These are phyloP conservation scores for Tetrastigma voinierianum DNA, from an alignment of 164 flowering plant genomes.

Conservation along the genomic window DNA sequence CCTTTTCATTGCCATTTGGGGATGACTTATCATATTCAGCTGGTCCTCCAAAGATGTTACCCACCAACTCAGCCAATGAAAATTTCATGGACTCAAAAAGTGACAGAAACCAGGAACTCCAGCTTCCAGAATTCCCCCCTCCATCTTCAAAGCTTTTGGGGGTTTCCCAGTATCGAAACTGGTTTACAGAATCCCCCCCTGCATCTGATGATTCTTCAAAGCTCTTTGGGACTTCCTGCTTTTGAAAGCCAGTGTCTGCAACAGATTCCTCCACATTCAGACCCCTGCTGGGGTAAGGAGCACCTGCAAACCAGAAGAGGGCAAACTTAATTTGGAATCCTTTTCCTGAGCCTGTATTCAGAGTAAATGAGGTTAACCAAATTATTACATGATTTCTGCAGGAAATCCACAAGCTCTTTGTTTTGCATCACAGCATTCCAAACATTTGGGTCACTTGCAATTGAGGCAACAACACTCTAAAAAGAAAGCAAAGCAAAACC, in stretches of 20 bases:
- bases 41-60: constrained; percentile 35
- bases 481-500: constrained; percentile 1
- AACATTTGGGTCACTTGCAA: constrained; percentile 70
- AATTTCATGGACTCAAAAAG: constrained; percentile 36
- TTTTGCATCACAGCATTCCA: constrained; percentile 74
- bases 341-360: no score
- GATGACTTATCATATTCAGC: constrained; percentile 12
- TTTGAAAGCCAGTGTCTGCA: constrained; percentile 12
- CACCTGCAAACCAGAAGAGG: constrained; percentile 9
- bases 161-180: background rate
- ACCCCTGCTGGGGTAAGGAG: background rate
- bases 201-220: constrained; percentile 6
- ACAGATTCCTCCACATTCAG: constrained; percentile 6
- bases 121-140: no score
- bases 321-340: no score
- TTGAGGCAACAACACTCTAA: constrained; percentile 75
- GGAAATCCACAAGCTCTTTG: constrained; percentile 41
- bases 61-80: constrained; percentile 48
- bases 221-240: background rate
- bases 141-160: constrained; percentile 4
- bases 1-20: constrained; percentile 16
- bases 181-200: constrained; percentile 2
- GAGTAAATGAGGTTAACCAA: background rate
- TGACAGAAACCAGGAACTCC: constrained; percentile 15
- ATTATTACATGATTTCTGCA: constrained; percentile 44